Evolutionary conservation across 805 yeast genomes (phyloP).

Genomic region (Starmera pachycereana): DNA sequence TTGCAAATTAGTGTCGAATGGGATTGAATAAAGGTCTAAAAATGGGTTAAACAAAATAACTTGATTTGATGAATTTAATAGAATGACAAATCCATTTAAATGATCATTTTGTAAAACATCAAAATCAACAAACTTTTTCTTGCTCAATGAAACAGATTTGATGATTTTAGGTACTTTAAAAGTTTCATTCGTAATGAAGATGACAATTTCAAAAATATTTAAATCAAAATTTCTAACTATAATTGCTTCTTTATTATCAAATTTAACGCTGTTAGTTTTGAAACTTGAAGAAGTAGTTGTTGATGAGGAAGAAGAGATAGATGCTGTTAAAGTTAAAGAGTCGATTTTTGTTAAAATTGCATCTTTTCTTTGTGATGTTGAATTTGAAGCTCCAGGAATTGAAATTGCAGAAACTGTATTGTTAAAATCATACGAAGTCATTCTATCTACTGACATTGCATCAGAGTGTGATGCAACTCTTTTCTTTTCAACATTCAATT

Average conservation of each 20-base stretch:
- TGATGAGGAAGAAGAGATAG: too few species aligned
- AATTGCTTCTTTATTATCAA: constrained; percentile 50
- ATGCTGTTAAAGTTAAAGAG: constrained; percentile 21
- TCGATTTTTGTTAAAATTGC: constrained; percentile 58
- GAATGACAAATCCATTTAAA: constrained; percentile 33
- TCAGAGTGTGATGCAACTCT: constrained; percentile 29
- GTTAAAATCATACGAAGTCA: constrained; percentile 32
- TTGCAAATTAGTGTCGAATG: constrained; percentile 9
- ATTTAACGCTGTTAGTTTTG: constrained; percentile 29
- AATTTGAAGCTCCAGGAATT: constrained; percentile 19
- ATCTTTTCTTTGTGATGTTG: constrained; percentile 42
- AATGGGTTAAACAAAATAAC: constrained; percentile 46
- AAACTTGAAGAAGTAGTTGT: constrained; percentile 22
- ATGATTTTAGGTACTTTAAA: constrained; percentile 24
- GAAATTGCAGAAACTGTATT: constrained; percentile 32
- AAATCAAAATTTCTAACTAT: constrained; percentile 37
- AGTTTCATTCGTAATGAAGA: constrained; percentile 28
- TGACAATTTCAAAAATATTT: constrained; percentile 37
- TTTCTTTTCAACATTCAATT: constrained; percentile 10
- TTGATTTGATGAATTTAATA: constrained; percentile 26
- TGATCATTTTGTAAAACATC: constrained; percentile 3
- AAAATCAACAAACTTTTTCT: constrained; percentile 28
- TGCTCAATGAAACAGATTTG: constrained; percentile 20
- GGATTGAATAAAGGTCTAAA: constrained; percentile 33
- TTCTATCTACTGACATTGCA: constrained; percentile 31